Percentiles rank a stretch among this genome's conserved stretches.
These are phyloP conservation scores for Tephrocybe sp. DNA, from an alignment of 768 basidiomycete genomes.

Conservation along the genomic window DNA sequence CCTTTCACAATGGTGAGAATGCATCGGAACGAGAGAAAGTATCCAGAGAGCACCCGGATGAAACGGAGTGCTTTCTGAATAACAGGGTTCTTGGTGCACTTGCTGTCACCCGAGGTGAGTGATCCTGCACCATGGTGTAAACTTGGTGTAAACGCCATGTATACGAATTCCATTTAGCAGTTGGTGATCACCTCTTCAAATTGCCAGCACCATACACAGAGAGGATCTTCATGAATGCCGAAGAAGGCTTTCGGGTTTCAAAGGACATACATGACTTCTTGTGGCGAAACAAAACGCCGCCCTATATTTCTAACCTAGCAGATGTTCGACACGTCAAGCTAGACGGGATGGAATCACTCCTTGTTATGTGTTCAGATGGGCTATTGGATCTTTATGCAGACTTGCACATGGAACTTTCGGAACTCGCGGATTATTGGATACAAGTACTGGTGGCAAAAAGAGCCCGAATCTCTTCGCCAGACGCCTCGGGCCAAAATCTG, in stretches of 20 bases:
- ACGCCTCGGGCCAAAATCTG: slow-evolving; percentile 22
- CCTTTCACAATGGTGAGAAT: slow-evolving; percentile 51
- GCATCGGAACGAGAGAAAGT: slow-evolving; percentile 39
- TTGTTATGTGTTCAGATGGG: slow-evolving; percentile 56
- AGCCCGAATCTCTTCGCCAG: neutral
- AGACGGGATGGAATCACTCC: slow-evolving; percentile 25
- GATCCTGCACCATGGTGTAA: neutral
- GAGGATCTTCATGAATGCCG: slow-evolving; percentile 43
- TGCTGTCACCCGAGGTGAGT: slow-evolving; percentile 55
- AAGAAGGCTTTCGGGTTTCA: slow-evolving; percentile 35
- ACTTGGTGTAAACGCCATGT: neutral
- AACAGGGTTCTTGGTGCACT: slow-evolving; percentile 54
- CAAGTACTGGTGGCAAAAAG: slow-evolving; percentile 24
- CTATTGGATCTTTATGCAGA: slow-evolving; percentile 45
- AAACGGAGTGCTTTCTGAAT: slow-evolving; percentile 39
- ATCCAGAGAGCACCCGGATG: slow-evolving; percentile 46
- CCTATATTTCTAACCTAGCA: slow-evolving; percentile 48
- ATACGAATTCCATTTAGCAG: slow-evolving; percentile 30
- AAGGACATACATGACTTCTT: slow-evolving; percentile 41
- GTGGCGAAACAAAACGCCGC: slow-evolving; percentile 48
- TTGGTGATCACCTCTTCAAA: slow-evolving; percentile 58
- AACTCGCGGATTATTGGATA: slow-evolving; percentile 37
- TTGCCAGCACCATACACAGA: slow-evolving; percentile 47
- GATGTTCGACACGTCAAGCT: slow-evolving; percentile 43
- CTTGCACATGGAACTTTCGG: slow-evolving; percentile 26